Evolutionary conservation across 768 basidiomycete species (phyloP), one percentile per base, ranked within the genome.

Genomic region (Hericium coralloides): DNA sequence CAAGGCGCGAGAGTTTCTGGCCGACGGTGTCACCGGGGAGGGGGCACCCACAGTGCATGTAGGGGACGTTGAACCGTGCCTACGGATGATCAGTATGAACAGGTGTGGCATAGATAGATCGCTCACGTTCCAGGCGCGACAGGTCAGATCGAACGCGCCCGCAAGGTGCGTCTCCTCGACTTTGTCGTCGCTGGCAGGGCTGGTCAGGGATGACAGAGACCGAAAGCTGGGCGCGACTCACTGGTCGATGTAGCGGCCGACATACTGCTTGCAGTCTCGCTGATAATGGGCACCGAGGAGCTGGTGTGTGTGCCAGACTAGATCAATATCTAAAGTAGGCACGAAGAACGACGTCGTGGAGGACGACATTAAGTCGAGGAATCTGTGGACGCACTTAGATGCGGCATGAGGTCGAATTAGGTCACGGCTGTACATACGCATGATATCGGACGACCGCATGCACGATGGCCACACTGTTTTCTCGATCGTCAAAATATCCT

Each of bases 261-360:
- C 59, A 53, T 71, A 73, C 14, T 49, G 64, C 53, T 67, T 64
- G 38, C 78, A 77, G 56, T 83, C 77, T 0, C 53, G 36, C 6
- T 64, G 60, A 61, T 87, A 87, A 36, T 70, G 68, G 3, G 53
- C 55, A 0, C 73, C 72, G 65, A 76, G 70, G 4, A 87, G 73
- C 59, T 86, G 85, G 56, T 88, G 85, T 0, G 83, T 85, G 59
- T 89, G 87, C 85, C 86, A 87, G 1, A 76, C 79, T 14, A 89
- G 72, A 59, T 87, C 86, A 36, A 88, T 85, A 58, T 87, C 85
- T 12, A 87, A 65, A 0, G 84, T 85, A 12, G 83, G 81, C 2
- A 83, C 80, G 41, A 76, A 73, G 66, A 79, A 76, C 0, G 72
- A 64, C 6, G 63, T 62, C 1, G 78, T 74, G 0, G 70, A 71